Evolutionary conservation across 768 basidiomycete species (phyloP).

Genomic region (Termitomyces sp.): DNA sequence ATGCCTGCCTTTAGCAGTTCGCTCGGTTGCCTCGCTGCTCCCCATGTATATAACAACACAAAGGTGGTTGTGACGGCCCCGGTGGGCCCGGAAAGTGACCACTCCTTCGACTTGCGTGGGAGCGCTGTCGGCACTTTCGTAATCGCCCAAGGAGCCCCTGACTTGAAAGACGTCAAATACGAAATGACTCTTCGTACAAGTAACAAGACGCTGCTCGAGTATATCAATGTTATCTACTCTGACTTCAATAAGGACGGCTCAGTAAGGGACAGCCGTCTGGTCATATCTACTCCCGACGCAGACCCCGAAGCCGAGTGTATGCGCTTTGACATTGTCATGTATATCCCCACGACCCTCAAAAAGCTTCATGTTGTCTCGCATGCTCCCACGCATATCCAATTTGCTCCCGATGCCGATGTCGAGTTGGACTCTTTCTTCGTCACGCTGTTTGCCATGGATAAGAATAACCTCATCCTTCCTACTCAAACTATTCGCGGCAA

Average conservation of each 20-base stretch:
- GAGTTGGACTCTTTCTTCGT: slow-evolving; percentile 39
- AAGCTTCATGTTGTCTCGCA: slow-evolving; percentile 41
- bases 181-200: slow-evolving; percentile 42
- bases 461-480: slow-evolving; percentile 42
- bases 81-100: slow-evolving; percentile 27
- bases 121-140: slow-evolving; percentile 45
- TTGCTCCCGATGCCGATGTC: slow-evolving; percentile 37
- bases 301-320: slow-evolving; percentile 32
- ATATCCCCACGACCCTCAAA: slow-evolving; percentile 43
- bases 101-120: slow-evolving; percentile 42
- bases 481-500: slow-evolving; percentile 33
- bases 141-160: slow-evolving; percentile 36
- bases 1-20: slow-evolving; percentile 51
- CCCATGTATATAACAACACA: slow-evolving; percentile 38
- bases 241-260: slow-evolving; percentile 23
- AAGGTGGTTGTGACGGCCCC: slow-evolving; percentile 32
- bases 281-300: slow-evolving; percentile 30
- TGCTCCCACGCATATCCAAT: slow-evolving; percentile 40
- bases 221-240: slow-evolving; percentile 30
- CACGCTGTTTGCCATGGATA: slow-evolving; percentile 30
- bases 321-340: slow-evolving; percentile 49
- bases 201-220: slow-evolving; percentile 32
- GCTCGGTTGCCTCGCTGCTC: slow-evolving; percentile 41
- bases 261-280: slow-evolving; percentile 28
- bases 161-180: slow-evolving; percentile 38